These are phyloP conservation scores for Cryptococcus sp. DNA, from an alignment of 1,284 basidiomycete genomes.

Conservation along the genomic window DNA sequence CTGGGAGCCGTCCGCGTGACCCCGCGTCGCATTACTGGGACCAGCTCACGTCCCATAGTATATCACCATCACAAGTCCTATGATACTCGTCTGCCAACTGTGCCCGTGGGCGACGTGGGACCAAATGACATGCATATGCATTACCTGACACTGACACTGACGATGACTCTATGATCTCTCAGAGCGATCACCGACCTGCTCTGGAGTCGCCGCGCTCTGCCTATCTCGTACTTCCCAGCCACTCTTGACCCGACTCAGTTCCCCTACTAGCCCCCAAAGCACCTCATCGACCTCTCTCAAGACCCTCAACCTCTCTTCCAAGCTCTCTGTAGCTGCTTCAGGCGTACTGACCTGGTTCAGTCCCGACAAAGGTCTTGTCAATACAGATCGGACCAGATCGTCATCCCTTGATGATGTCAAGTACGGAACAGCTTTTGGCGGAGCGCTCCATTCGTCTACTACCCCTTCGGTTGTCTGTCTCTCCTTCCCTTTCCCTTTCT, in stretches of 20 bases:
- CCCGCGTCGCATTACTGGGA: too few relatives aligned
- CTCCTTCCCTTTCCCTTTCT: constrained; percentile 23
- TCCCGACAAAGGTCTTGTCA: neutral
- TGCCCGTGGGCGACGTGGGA: too few relatives aligned
- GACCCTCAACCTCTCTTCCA: constrained; percentile 75
- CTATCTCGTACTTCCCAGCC: constrained; percentile 49
- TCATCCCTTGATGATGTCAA: neutral
- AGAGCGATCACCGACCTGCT: too few relatives aligned
- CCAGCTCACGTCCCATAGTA: too few relatives aligned
- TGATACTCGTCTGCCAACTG: too few relatives aligned
- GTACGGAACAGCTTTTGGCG: neutral
- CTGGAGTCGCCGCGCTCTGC: too few relatives aligned
- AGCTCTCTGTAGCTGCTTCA: constrained; percentile 60
- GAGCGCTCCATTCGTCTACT: constrained; percentile 11
- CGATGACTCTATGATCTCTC: too few relatives aligned
- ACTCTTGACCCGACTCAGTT: constrained; percentile 72
- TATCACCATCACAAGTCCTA: too few relatives aligned
- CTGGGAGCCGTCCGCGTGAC: too few relatives aligned
- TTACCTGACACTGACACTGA: too few relatives aligned
- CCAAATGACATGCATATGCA: too few relatives aligned
- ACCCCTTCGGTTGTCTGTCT: neutral
- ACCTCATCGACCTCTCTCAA: constrained; percentile 71
- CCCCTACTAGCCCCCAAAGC: constrained; percentile 70
- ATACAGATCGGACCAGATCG: neutral
- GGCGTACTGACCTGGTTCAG: constrained; percentile 10